Base-by-base conservation (phyloP, 2,329 filamentous ascomycete genomes). In the Aspergillus latus region DNA sequence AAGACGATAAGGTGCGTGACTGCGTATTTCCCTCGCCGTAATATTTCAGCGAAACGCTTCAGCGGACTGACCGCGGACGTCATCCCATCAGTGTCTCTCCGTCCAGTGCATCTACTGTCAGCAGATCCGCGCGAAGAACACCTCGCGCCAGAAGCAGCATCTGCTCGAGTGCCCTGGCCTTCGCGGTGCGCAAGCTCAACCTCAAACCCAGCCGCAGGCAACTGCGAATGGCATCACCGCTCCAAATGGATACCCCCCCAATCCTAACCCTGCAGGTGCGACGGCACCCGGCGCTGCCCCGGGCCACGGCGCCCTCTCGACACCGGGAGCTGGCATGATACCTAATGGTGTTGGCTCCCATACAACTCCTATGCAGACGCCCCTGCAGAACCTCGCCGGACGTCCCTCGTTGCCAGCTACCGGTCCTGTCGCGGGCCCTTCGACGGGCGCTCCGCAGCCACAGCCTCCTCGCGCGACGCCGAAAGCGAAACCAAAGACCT, bases 71-170 rank as follows among this genome's bases (percentile, higher is more conserved):
- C 71, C 70, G 66, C 65, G 39, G 16, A 48, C 32, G 61, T 30
- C 49, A 49, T 49, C 43, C 52, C 49, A 64, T 45, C 64, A 80
- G 74, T 80, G 78, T 68, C 76, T 80, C 59, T 80, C 78, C 46
- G 78, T 80, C 21, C 78, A 80, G 71, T 80, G 78, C 68, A 80
- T 80, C 69, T 80, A 80, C 64, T 80, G 78, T 60, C 78, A 80
- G 64, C 77, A 80, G 67, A 79, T 79, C 57, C 75, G 78, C 59
- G 78, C 78, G 66, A 80, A 80, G 72, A 80, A 80, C 63, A 80
- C 78, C 54, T 79, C 76, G 58, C 76, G 78, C 59, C 78, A 80
- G 70, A 80, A 80, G 66, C 76, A 79, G 63, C 78, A 80, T 64
- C 68, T 80, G 15, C 76, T 79, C 56, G 78, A 80, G 64, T 80